Conservation (phyloP, 148 eudicot species). For the Rhododendron mucronatum region DNA sequence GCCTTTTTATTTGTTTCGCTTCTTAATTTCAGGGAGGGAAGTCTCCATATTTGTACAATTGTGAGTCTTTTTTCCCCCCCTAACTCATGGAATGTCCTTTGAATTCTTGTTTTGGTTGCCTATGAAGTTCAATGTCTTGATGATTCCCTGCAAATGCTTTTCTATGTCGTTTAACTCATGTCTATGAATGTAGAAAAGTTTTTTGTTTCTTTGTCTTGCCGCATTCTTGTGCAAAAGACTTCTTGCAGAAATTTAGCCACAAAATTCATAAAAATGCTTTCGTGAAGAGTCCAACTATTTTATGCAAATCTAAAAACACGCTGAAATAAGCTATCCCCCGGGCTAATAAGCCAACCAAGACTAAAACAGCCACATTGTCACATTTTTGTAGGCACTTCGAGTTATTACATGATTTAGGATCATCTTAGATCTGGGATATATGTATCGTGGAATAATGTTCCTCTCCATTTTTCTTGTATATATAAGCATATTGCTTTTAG, state of each 20-base stretch:
- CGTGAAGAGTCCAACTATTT: not conserved
- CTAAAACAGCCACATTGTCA: not conserved
- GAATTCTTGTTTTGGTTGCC: not conserved
- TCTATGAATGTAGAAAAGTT: not conserved
- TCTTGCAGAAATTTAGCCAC: not conserved
- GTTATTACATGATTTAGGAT: not conserved
- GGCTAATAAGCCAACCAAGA: not conserved
- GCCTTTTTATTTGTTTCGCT: no score
- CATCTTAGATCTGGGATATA: not conserved
- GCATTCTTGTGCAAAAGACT: not conserved
- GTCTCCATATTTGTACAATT: no score
- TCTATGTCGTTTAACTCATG: not conserved
- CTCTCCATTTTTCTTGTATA: not conserved
- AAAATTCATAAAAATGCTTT: not conserved
- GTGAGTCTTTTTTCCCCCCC: no score
- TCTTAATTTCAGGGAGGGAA: no score
- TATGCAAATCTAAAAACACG: not conserved
- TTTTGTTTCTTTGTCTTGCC: not conserved
- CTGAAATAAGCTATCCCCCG: not conserved
- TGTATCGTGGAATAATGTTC: not conserved
- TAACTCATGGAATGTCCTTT: not conserved
- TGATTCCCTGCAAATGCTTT: not conserved
- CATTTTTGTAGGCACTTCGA: not conserved
- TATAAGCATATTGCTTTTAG: constrained; percentile 4
- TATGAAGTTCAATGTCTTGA: no score